A percentile compares a stretch with the other conserved stretches of the same genome.
phyloP scores from a whole-genome alignment of 805 yeast species.

The Candida tibetensis region DNA sequence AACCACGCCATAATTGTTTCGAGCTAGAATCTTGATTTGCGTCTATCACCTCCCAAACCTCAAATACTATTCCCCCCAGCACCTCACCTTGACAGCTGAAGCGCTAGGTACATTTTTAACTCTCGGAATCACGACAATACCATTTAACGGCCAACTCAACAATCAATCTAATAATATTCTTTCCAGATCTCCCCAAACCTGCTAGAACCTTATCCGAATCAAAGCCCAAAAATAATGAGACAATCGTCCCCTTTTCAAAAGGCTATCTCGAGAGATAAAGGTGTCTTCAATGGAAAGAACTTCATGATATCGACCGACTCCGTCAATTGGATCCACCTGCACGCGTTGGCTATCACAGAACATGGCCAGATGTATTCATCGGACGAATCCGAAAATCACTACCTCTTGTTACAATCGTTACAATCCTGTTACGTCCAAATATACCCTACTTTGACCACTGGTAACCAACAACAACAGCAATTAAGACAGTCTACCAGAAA shows the following conservation, averaged over 20 bases:
- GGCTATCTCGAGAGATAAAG: constrained; percentile 32
- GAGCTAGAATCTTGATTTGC: no score
- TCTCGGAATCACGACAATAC: no score
- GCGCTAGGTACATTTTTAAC: no score
- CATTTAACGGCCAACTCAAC: not conserved
- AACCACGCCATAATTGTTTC: no score
- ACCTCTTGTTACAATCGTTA: constrained; percentile 30
- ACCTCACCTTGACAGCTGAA: no score
- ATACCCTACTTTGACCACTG: constrained; percentile 21
- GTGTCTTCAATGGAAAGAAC: constrained; percentile 30
- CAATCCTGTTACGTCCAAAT: constrained; percentile 42
- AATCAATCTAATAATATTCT: not conserved
- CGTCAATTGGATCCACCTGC: constrained; percentile 32
- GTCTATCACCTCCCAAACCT: no score
- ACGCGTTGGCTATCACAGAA: constrained; percentile 27
- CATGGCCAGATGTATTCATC: constrained; percentile 34
- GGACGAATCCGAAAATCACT: constrained; percentile 29
- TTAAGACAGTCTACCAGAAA: constrained; percentile 7
- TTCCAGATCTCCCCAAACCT: not conserved
- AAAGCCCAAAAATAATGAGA: no score
- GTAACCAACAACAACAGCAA: constrained; percentile 6
- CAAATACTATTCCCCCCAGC: no score
- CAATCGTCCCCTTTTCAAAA: constrained; percentile 27
- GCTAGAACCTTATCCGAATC: no score
- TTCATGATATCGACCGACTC: constrained; percentile 38